Evolutionary conservation across 148 eudicot genomes (phyloP), one percentile per base, ranked within the genome.

Genomic region (Cornus kousa): DNA sequence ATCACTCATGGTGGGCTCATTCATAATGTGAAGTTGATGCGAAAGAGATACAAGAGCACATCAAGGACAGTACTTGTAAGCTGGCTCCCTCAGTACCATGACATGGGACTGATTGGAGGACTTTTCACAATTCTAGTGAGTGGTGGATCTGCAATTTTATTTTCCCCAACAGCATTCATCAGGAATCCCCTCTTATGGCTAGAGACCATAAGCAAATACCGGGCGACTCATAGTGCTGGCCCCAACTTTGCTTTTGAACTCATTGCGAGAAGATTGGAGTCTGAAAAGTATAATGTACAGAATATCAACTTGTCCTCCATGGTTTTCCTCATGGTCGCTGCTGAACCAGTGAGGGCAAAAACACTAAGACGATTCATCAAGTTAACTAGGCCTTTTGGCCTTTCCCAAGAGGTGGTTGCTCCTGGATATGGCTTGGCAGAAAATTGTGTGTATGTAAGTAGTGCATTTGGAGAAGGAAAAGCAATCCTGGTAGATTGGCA

Each of bases 11-110:
- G 66, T 20, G 66, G 66, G 66, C 24, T 62, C 22, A 62, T 62
- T 62, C 66, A 62, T 62, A 62, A 62, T 62, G 66, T 62, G 66
- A 62, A 62, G 66, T 62, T 62, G 66, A 62, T 62, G 66, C 22
- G 23, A 17, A 20, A 62, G 66, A 62, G 66, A 62, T 62, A 62
- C 24, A 62, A 20, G 23, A 20, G 24, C 66, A 62, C 66, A 62
- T 62, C 66, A 20, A 62, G 66, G 9, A 62, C 66, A 62, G 66
- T 62, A 62, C 23, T 62, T 13, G 66, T 20, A n/a, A 62, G 66
- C 23, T 62, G 66, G 66, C 66, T 62, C 19, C 66, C 66, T 17
- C 66, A 62, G 66, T 62, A 62, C 23, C 66, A 62, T n/a, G 66
- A 62, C 23, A 62, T 62, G 66, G 66, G 66, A 62, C 23, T 62